Base-by-base conservation (phyloP, 1,284 basidiomycete genomes). In the Anthracocystis panici-leucophaei region DNA sequence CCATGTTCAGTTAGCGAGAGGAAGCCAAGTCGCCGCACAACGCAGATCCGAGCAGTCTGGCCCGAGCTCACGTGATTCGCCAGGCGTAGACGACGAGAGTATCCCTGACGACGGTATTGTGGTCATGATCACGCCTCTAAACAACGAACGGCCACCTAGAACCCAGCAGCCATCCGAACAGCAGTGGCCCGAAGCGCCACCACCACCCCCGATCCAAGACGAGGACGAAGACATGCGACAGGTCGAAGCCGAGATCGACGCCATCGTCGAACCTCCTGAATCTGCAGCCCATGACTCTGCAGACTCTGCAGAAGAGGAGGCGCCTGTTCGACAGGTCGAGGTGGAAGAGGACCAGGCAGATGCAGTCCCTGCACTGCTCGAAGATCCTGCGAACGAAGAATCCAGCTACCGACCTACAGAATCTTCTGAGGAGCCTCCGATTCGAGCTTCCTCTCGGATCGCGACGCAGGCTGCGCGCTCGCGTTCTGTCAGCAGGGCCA, bases 161-260 rank as follows among this genome's bases (percentile, higher is more conserved):
- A n/a, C 16, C 29, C 42, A 14, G 18, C 3, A n/a, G 7, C 14
- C 49, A 18, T n/a, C 41, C 27, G 29, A 42, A 23, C 35, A 29
- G 12, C 57, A 50, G 18, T 70, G 62, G 68, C 38, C 68, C 9
- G 49, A 49, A 48, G 46, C 40, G n/a, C 54, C 52, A 18, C 25
- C 58, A 10, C 58, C 68, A 31, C 68, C 68, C 5, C 58, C 54
- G 11, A 62, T 71, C 53, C 57, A 71, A n/a, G 68, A 62, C 18
- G 61, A 55, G 7, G 68, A 71, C 2, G 57, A 57, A 20, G 63
- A 65, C 40, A 35, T 48, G 49, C 29, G 65, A 45, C 68, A 70
- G 38, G 46, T 70, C 33, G 68, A 65, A 21, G 44, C 51, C 0
- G 53, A 61, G 31, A 48, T 57, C 16, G 46, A 62, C 21, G n/a